A percentile compares a stretch with the other conserved stretches of the same genome.
These are phyloP conservation scores for Saccharum officinarum DNA, from an alignment of 176 grass and related monocot genomes.

Conservation along the genomic window DNA sequence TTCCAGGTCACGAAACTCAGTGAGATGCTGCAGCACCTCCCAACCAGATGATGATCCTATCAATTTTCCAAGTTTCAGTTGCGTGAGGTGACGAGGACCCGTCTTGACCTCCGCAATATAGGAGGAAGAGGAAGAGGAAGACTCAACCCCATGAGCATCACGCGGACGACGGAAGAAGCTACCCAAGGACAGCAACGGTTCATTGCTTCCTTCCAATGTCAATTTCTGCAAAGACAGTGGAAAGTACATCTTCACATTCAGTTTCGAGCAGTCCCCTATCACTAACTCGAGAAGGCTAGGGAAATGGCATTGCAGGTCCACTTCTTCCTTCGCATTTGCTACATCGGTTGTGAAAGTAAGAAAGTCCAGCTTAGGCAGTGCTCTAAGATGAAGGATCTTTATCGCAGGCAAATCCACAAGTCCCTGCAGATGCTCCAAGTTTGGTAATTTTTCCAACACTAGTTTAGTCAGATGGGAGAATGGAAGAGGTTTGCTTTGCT, in stretches of 20 bases:
- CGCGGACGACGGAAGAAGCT: neutral
- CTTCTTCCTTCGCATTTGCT: neutral
- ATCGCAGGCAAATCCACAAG: neutral
- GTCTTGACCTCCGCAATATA: neutral
- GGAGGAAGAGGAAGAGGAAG: neutral
- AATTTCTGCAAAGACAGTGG: neutral
- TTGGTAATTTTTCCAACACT: neutral
- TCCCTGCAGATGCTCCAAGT: neutral
- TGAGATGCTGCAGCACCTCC: neutral
- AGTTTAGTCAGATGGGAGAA: neutral
- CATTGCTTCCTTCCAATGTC: neutral
- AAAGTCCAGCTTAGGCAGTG: conserved; percentile 2
- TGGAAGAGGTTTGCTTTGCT: neutral
- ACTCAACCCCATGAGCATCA: neutral
- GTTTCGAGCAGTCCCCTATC: neutral
- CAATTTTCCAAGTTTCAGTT: neutral
- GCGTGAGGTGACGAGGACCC: neutral
- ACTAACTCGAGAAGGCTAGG: neutral
- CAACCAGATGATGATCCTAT: neutral
- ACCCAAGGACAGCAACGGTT: neutral
- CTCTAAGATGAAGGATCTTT: neutral
- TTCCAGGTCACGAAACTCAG: too few species aligned
- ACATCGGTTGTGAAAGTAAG: neutral
- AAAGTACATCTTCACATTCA: neutral
- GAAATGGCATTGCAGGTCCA: neutral